A percentile compares a stretch with the other conserved stretches of the same genome.
phyloP scores from a whole-genome alignment of 2,329 filamentous ascomycete genomes.

The Orbilia blumenaviensis region DNA sequence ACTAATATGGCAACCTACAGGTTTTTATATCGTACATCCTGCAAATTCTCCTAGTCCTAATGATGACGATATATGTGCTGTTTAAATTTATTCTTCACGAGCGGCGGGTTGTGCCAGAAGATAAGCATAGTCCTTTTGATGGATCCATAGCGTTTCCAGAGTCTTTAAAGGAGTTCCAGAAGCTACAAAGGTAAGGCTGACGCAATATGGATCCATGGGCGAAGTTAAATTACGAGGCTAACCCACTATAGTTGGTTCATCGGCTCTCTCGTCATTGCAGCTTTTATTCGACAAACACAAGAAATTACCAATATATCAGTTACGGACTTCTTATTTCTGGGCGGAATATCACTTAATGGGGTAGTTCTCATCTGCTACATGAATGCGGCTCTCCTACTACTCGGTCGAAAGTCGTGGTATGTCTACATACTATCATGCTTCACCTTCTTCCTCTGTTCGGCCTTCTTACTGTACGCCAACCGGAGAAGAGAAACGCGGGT shows the following conservation, averaged over 20 bases:
- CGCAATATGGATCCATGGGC: background rate
- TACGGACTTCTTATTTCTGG: slow-evolving; percentile 51
- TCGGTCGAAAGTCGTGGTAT: slow-evolving; percentile 52
- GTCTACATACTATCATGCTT: slow-evolving; percentile 43
- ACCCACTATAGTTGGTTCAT: slow-evolving; percentile 41
- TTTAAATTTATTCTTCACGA: slow-evolving; percentile 42
- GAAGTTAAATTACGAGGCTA: background rate
- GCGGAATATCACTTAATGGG: slow-evolving; percentile 46
- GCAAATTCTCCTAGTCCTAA: slow-evolving; percentile 41
- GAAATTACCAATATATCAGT: slow-evolving; percentile 33
- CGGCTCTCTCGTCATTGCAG: slow-evolving; percentile 45
- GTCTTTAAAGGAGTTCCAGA: slow-evolving; percentile 43
- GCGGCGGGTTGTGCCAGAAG: slow-evolving; percentile 19
- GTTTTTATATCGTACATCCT: slow-evolving; percentile 52
- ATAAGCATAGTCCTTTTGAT: slow-evolving; percentile 39
- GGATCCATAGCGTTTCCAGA: slow-evolving; percentile 45
- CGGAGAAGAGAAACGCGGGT: slow-evolving; percentile 20
- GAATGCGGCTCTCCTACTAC: slow-evolving; percentile 38
- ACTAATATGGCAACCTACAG: background rate
- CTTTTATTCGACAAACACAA: slow-evolving; percentile 40
- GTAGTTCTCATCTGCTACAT: slow-evolving; percentile 48
- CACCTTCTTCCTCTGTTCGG: slow-evolving; percentile 43
- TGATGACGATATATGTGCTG: slow-evolving; percentile 49
- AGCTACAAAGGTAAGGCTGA: slow-evolving; percentile 35
- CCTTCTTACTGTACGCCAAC: slow-evolving; percentile 42